phyloP scores from a whole-genome alignment of 371 early-diverging fungal species.

The Apophysomyces variabilis region DNA sequence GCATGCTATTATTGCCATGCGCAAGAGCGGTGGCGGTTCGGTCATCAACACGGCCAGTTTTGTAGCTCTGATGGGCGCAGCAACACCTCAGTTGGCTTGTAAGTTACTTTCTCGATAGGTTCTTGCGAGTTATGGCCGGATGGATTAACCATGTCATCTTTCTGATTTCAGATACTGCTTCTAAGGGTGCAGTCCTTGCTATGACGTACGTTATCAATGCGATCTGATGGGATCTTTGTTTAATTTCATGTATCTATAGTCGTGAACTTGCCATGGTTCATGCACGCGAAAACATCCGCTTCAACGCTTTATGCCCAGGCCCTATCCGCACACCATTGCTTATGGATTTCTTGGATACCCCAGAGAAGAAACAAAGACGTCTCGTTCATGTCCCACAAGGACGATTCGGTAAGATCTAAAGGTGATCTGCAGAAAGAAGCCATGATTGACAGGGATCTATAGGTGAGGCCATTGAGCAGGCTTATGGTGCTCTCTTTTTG shows the following conservation, averaged over 20 bases:
- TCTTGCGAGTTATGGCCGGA: neutral
- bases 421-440: neutral
- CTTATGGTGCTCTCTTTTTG: conserved; percentile 81
- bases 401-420: conserved; percentile 66
- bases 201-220: conserved; percentile 66
- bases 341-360: conserved; percentile 87
- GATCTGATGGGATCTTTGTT: neutral
- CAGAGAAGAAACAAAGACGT: conserved; percentile 84
- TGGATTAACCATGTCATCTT: neutral
- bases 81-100: conserved; percentile 91
- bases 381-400: conserved; percentile 88
- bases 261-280: conserved; percentile 88
- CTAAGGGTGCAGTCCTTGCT: conserved; percentile 88
- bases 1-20: conserved; percentile 81
- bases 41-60: conserved; percentile 90
- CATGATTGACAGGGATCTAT: conserved; percentile 4
- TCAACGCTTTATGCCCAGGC: conserved; percentile 90
- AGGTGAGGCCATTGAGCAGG: conserved; percentile 90
- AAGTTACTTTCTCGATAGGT: conserved; percentile 25
- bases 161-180: conserved; percentile 71
- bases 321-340: conserved; percentile 83
- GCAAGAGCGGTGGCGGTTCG: conserved; percentile 74
- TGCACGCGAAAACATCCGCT: conserved; percentile 88
- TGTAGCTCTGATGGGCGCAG: conserved; percentile 84
- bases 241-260: conserved; percentile 27